phyloP scores from a whole-genome alignment of 2,329 filamentous ascomycete species.

The Fusarium lateritium region DNA sequence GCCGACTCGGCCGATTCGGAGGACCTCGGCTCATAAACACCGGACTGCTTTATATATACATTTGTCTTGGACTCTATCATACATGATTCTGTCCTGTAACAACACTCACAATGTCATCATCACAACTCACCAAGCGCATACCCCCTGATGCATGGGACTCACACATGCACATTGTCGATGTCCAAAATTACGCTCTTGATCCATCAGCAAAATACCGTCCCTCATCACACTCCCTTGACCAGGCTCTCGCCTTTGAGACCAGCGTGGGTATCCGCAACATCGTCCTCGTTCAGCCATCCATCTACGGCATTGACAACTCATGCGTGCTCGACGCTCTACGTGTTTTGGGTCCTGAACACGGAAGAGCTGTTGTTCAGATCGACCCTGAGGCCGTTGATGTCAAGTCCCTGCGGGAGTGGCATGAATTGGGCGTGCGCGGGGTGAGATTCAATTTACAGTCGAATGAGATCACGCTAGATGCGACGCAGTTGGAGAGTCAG shows the following conservation, averaged over 20 bases:
- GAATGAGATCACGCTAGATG: constrained; percentile 58
- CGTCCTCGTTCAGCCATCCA: constrained; percentile 73
- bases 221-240: constrained; percentile 61
- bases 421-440: constrained; percentile 70
- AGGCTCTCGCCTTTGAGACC: constrained; percentile 67
- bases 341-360: constrained; percentile 63
- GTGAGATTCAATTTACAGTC: constrained; percentile 73
- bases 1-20: constrained; percentile 34
- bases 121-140: constrained; percentile 46
- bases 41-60: constrained; percentile 3
- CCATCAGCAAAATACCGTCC: constrained; percentile 67
- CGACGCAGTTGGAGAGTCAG: constrained; percentile 57
- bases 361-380: constrained; percentile 70
- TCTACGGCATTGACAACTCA: constrained; percentile 73
- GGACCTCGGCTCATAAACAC: constrained; percentile 22
- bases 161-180: constrained; percentile 75
- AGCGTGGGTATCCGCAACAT: constrained; percentile 67
- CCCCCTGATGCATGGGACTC: constrained; percentile 69
- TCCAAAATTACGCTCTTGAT: constrained; percentile 63
- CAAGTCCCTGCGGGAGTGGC: constrained; percentile 65
- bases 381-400: constrained; percentile 60
- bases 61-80: background rate
- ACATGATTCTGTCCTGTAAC: constrained; percentile 8
- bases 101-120: constrained; percentile 7
- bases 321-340: constrained; percentile 69